Evolutionary conservation across 768 basidiomycete genomes (phyloP).

Genomic region (Psilocybe sp.): DNA sequence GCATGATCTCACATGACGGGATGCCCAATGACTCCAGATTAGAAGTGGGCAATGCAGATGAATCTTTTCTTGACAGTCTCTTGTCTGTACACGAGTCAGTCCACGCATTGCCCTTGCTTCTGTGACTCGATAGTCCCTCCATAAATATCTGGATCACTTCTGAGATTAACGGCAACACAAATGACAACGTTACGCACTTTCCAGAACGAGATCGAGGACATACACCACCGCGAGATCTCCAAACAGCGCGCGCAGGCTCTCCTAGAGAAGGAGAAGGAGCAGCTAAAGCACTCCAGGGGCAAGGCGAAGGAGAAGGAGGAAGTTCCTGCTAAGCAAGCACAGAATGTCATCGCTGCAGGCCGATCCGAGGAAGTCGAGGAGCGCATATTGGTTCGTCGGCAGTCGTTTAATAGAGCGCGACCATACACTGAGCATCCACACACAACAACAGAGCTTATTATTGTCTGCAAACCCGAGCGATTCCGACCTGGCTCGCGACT

Average conservation of each 20-base stretch:
- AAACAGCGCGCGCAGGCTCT: slow-evolving; percentile 51
- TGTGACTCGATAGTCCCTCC: slow-evolving; percentile 1
- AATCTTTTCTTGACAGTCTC: slow-evolving; percentile 5
- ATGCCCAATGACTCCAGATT: slow-evolving; percentile 6
- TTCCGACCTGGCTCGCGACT: slow-evolving; percentile 57
- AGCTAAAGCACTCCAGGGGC: slow-evolving; percentile 32
- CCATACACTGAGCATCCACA: slow-evolving; percentile 9
- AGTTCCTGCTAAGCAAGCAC: slow-evolving; percentile 1
- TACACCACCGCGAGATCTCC: slow-evolving; percentile 62
- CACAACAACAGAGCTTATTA: slow-evolving; percentile 36
- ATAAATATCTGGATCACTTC: background rate
- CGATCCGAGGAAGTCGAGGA: slow-evolving; percentile 48
- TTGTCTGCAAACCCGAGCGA: slow-evolving; percentile 39
- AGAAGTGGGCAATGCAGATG: background rate
- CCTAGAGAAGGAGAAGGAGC: slow-evolving; percentile 31
- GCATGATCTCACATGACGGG: slow-evolving; percentile 17
- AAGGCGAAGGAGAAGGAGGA: slow-evolving; percentile 37
- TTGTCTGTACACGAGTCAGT: background rate
- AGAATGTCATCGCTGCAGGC: slow-evolving; percentile 7
- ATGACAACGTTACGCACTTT: slow-evolving; percentile 61
- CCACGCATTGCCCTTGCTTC: background rate
- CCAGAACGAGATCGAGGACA: slow-evolving; percentile 77
- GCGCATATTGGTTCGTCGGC: slow-evolving; percentile 44
- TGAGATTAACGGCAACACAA: slow-evolving; percentile 1
- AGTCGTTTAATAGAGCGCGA: background rate